A percentile compares a stretch with the other conserved stretches of the same genome.
Evolutionary conservation across 129 eudicot species (phyloP).

Genomic region (Helianthus tuberosus): DNA sequence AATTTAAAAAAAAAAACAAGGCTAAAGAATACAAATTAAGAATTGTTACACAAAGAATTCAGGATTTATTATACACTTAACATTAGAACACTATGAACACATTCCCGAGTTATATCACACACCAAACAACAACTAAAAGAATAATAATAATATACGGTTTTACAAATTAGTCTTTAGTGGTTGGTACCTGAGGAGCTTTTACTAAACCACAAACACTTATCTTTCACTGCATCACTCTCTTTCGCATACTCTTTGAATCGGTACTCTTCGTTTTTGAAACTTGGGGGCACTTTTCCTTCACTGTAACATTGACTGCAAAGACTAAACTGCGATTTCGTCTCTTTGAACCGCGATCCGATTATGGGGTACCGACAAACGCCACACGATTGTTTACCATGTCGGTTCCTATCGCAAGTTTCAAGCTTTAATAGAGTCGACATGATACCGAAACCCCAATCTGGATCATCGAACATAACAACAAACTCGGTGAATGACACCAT

Average conservation of each 20-base stretch:
- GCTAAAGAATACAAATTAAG: conserved; percentile 23
- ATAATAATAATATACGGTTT: conserved; percentile 25
- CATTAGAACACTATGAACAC: conserved; percentile 33
- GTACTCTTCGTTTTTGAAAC: conserved; percentile 76
- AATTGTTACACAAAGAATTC: conserved; percentile 34
- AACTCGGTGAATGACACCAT: conserved; percentile 70
- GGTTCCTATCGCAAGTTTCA: conserved; percentile 74
- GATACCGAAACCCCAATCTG: conserved; percentile 91
- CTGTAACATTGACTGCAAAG: conserved; percentile 90
- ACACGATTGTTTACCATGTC: conserved; percentile 84
- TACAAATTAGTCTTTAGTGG: conserved; percentile 32
- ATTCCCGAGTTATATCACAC: conserved; percentile 30
- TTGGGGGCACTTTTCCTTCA: conserved; percentile 95
- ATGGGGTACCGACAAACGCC: conserved; percentile 87
- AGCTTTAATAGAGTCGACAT: conserved; percentile 75
- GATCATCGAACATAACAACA: conserved; percentile 81
- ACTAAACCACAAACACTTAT: conserved; percentile 89
- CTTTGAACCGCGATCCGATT: conserved; percentile 89
- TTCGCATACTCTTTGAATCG: conserved; percentile 77
- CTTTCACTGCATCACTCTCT: conserved; percentile 86
- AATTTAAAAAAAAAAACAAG: conserved; percentile 17
- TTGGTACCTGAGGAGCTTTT: conserved; percentile 35
- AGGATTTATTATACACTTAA: conserved; percentile 25
- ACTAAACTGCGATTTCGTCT: conserved; percentile 76
- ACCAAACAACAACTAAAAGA: conserved; percentile 39